Base-by-base conservation (phyloP, 257 asterid species). In the Leptodermis oblonga region DNA sequence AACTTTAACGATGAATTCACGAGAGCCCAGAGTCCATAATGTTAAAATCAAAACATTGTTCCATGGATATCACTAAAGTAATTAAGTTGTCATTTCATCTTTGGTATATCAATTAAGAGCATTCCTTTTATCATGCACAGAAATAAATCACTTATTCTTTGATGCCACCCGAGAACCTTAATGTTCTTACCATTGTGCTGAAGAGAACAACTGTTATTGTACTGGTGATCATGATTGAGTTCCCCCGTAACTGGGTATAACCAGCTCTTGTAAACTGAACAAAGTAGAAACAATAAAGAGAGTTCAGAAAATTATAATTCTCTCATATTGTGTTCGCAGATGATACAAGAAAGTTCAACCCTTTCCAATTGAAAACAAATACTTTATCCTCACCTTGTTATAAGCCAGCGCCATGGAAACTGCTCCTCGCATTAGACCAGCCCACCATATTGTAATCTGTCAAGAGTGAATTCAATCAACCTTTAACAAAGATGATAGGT, bases 341-440 rank as follows among this genome's bases (percentile, higher is more conserved):
- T 52, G 26, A 31, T 30, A 52, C n/a, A 51, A 52, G 5, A 18
- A 39, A 30, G 31, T 11, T 5, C 34, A 1, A 9, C 11, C 51
- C 51, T n/a, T n/a, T n/a, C n/a, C n/a, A 42, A 37, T 4, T 13
- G 54, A 66, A 69, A 55, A 73, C 42, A 72, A 26, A 59, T 28
- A 56, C 41, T 34, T 28, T 33, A 34, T 34, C 15, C 67, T 73
- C 76, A 91, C 99, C 97, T 94, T 93, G 71, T 94, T 94, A 86
- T 94, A 94, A 78, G 99, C 99, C 72, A 94, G 99, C 67, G 99
- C 99, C 95, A 94, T 80, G 43, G 99, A 94, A 75, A 94, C 97
- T 25, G 99, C 97, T 64, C 99, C 99, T 14, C 97, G 85, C 99
- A 94, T 91, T 61, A 94, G 97, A 75, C 99, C 99, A 46, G 99